These are phyloP conservation scores for Rubia yunnanensis DNA, from an alignment of 257 asterid species.

Conservation along the genomic window DNA sequence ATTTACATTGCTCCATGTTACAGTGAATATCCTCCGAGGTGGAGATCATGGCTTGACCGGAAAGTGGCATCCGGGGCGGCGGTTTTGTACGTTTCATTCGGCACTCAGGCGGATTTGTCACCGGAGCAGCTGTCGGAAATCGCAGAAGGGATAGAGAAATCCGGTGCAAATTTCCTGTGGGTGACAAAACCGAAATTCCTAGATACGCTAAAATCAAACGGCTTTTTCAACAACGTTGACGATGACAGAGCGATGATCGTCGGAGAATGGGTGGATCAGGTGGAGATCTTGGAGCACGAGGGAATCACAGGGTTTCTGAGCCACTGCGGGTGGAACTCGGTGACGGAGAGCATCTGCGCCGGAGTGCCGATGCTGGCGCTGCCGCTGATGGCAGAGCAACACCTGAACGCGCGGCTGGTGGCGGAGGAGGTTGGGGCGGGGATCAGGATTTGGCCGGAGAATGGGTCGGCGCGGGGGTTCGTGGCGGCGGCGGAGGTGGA, in stretches of 20 bases:
- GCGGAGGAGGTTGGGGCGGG: not conserved
- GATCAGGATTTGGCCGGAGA: not conserved
- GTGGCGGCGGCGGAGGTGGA: not conserved
- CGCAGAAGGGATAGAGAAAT: constrained; percentile 40
- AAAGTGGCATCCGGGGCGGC: constrained; percentile 19
- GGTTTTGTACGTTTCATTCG: constrained; percentile 66
- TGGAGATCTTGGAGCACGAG: not conserved
- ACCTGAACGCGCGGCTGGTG: not conserved
- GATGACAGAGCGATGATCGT: not conserved
- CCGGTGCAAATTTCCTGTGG: constrained; percentile 56
- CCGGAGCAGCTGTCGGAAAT: constrained; percentile 44
- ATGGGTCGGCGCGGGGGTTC: not conserved
- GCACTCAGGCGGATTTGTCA: constrained; percentile 59
- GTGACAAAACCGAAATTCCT: constrained; percentile 19
- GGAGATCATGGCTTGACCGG: constrained; percentile 37
- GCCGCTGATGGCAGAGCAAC: not conserved
- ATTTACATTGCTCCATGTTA: not conserved
- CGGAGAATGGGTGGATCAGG: constrained; percentile 2
- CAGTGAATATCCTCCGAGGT: constrained; percentile 8
- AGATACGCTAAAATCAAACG: not conserved
- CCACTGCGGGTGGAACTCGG: constrained; percentile 8
- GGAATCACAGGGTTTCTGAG: not conserved
- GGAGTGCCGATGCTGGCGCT: not conserved
- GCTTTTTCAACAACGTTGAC: not conserved
- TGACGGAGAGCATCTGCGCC: not conserved